Evolutionary conservation across 2,329 filamentous ascomycete species (phyloP).

Genomic region (Amesomyces nigricolor): DNA sequence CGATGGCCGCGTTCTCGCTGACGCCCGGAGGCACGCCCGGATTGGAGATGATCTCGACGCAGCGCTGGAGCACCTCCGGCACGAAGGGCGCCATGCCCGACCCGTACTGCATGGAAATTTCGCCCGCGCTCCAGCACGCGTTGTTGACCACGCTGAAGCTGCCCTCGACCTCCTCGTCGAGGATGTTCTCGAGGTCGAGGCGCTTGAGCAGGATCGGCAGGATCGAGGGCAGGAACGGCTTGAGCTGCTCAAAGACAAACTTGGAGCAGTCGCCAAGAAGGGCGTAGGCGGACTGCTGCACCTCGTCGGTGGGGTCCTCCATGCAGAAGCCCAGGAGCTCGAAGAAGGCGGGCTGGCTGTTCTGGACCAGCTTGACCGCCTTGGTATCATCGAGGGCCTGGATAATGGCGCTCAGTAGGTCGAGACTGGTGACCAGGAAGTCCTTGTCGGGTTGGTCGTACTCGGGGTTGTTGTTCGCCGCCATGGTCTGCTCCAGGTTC

Average conservation of each 20-base stretch:
- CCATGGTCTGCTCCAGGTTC: constrained; percentile 77
- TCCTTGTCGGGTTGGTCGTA: constrained; percentile 88
- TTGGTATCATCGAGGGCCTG: constrained; percentile 74
- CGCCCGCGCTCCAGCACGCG: constrained; percentile 92
- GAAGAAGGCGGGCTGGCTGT: constrained; percentile 78
- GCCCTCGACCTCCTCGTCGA: constrained; percentile 75
- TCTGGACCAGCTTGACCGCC: constrained; percentile 69
- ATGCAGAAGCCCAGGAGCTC: constrained; percentile 87
- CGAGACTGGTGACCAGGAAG: constrained; percentile 90
- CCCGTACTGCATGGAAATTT: constrained; percentile 77
- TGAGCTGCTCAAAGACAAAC: constrained; percentile 79
- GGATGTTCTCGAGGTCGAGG: constrained; percentile 71
- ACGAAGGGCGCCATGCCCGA: constrained; percentile 72
- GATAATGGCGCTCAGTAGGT: constrained; percentile 87
- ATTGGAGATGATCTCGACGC: constrained; percentile 79
- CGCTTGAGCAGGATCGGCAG: constrained; percentile 81
- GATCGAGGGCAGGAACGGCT: constrained; percentile 65
- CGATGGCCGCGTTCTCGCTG: constrained; percentile 90
- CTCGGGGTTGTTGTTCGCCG: constrained; percentile 60
- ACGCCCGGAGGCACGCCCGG: constrained; percentile 80
- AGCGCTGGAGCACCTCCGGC: constrained; percentile 67
- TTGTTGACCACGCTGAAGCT: constrained; percentile 95
- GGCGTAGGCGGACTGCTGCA: constrained; percentile 92
- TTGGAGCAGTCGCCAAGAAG: constrained; percentile 91
- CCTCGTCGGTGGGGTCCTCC: constrained; percentile 85